Percentiles rank a stretch among this genome's conserved stretches.
Evolutionary conservation across 192 early-diverging fungal species (phyloP).

Genomic region (Gorgonomyces haynaldii): DNA sequence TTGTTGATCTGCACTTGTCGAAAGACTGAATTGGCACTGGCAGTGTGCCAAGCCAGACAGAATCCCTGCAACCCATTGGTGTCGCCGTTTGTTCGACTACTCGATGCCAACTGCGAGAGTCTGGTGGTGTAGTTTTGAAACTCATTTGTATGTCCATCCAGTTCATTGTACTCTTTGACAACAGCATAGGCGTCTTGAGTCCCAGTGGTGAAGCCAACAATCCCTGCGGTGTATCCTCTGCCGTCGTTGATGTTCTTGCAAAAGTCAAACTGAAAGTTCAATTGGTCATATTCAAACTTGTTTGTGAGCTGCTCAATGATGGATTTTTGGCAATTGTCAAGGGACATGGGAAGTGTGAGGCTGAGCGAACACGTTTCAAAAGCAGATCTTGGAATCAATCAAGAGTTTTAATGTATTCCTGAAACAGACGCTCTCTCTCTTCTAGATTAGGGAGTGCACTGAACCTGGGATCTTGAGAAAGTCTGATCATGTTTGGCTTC

Average conservation of each 20-base stretch:
- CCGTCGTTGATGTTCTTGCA: constrained; percentile 24
- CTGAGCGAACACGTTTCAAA: no score
- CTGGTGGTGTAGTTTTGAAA: constrained; percentile 28
- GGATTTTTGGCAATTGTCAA: no score
- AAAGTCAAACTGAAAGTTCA: constrained; percentile 26
- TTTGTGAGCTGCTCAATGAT: no score
- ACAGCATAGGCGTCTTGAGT: constrained; percentile 37
- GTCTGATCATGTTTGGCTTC: no score
- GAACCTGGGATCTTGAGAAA: no score
- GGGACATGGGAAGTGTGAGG: no score
- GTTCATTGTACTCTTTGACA: constrained; percentile 25
- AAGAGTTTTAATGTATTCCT: no score
- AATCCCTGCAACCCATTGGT: constrained; percentile 28
- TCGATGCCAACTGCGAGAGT: no score
- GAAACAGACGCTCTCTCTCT: no score
- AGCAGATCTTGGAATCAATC: no score
- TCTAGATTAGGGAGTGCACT: no score
- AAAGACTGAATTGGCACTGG: constrained; percentile 24
- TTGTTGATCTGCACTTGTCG: constrained; percentile 25
- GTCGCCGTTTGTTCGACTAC: no score
- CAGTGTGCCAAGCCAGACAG: constrained; percentile 31
- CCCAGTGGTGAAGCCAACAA: constrained; percentile 38
- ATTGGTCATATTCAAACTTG: constrained; percentile 25
- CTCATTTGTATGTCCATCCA: constrained; percentile 18
- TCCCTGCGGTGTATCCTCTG: constrained; percentile 32